Conservation (phyloP, 768 basidiomycete species). For the Lyophyllum semitale region DNA sequence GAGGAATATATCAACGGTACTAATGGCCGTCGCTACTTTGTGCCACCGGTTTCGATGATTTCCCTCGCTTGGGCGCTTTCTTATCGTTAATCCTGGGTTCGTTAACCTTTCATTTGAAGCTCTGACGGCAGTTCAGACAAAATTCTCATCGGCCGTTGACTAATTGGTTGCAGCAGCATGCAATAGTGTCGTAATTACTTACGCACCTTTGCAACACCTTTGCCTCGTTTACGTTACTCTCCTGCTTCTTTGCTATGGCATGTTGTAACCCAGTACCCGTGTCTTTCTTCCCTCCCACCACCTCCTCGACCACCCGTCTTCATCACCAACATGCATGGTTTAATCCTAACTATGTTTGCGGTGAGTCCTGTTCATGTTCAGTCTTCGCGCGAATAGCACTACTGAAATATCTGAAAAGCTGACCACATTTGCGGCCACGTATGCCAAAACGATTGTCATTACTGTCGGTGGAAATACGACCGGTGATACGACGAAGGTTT, state of each 20-base stretch:
- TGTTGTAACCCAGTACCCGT: not conserved
- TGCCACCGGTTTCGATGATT: too few relatives aligned
- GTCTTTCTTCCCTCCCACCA: not conserved
- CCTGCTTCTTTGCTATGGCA: slow-evolving; percentile 2
- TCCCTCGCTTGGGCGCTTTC: too few relatives aligned
- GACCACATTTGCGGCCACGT: not conserved
- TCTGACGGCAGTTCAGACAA: not conserved
- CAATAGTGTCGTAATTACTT: not conserved
- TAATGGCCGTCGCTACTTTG: too few relatives aligned
- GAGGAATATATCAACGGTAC: too few relatives aligned
- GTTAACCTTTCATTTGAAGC: too few relatives aligned
- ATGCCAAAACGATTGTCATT: slow-evolving; percentile 43
- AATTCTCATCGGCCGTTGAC: not conserved
- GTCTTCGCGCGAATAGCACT: not conserved
- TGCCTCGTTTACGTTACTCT: not conserved
- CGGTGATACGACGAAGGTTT: slow-evolving; percentile 43
- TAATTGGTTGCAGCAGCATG: not conserved
- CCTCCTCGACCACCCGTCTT: not conserved
- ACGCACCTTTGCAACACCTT: slow-evolving; percentile 1
- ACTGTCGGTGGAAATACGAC: slow-evolving; percentile 50
- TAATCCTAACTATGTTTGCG: slow-evolving; percentile 4
- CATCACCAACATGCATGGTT: not conserved
- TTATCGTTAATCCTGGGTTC: too few relatives aligned
- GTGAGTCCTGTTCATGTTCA: not conserved
- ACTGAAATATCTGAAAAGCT: not conserved